Base-by-base conservation (phyloP, 2,329 filamentous ascomycete species). In the Claviceps paspali region DNA sequence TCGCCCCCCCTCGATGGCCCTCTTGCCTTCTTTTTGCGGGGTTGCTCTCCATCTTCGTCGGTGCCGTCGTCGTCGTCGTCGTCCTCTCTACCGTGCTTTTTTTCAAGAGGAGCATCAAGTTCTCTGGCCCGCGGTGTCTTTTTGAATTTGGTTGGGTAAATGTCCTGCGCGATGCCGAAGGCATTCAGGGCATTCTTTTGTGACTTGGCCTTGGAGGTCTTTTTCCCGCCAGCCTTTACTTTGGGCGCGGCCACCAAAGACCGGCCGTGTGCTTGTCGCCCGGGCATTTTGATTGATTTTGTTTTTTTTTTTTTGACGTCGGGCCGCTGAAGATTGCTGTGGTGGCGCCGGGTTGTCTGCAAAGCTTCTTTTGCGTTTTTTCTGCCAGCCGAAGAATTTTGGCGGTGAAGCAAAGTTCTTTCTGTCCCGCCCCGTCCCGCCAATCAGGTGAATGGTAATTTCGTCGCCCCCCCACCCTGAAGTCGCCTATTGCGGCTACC, bases 251-350 rank as follows among this genome's bases (percentile, higher is more conserved):
- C 53, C 44, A 68, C 52, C 17, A 75, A 53, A 15, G 70, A 55
- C 46, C 70, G 57, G 24, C 72, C 72, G 51, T 76, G 70, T 31
- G 71, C 59, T 59, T 76, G 71, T 45, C 71, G 64, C 52, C 72
- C 71, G 15, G 68, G 64, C 71, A 76, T 75, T 33, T 23, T 6
- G 30, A 22, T 19, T 7, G 12, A 10, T 23, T 28, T 39, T 56
- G 42, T 35, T 21, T 19, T 39, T n/a, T n/a, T n/a, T n/a, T n/a
- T n/a, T n/a, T n/a, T n/a, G n/a, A n/a, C n/a, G n/a, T n/a, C n/a
- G n/a, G n/a, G n/a, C n/a, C n/a, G n/a, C n/a, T n/a, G n/a, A n/a
- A n/a, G n/a, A n/a, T n/a, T n/a, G n/a, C n/a, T 3, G 17, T 42
- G 10, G 12, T 32, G 28, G 26, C n/a, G n/a, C n/a, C n/a, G n/a